Conservation (phyloP, 768 basidiomycete genomes). For the Pisolithus orientalis region DNA sequence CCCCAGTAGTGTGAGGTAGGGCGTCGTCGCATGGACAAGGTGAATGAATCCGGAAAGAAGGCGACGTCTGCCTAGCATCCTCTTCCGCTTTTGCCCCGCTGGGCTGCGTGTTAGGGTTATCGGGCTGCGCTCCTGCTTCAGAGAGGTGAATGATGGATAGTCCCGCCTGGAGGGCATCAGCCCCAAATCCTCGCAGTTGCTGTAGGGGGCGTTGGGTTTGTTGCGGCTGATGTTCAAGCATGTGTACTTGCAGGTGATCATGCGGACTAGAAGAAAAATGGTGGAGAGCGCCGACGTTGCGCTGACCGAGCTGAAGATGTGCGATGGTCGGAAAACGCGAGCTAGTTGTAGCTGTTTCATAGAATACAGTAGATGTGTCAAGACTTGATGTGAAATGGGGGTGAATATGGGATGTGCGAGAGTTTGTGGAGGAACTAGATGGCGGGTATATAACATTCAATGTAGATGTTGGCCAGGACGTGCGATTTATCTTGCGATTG, state of each 20-base stretch:
- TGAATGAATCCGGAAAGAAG: background rate
- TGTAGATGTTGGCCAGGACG: constrained; percentile 32
- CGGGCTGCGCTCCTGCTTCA: constrained; percentile 1
- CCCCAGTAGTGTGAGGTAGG: background rate
- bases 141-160: constrained; percentile 17
- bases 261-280: constrained; percentile 27
- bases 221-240: background rate
- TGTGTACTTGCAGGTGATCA: constrained; percentile 15
- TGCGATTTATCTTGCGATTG: constrained; percentile 31
- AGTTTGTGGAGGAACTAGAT: constrained; percentile 36
- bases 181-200: background rate
- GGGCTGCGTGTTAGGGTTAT: constrained; percentile 4
- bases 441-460: constrained; percentile 39
- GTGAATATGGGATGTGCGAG: constrained; percentile 26
- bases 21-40: background rate
- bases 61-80: constrained; percentile 1
- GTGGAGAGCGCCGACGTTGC: constrained; percentile 16
- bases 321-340: constrained; percentile 16
- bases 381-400: constrained; percentile 25
- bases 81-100: constrained; percentile 1
- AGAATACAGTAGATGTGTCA: constrained; percentile 59
- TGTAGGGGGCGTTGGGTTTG: background rate
- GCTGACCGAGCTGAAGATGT: constrained; percentile 7
- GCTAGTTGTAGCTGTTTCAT: constrained; percentile 47
- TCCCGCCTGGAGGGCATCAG: constrained; percentile 17